phyloP scores from a whole-genome alignment of 2,329 filamentous ascomycete species.

The Ploettnerulaceae sp. region DNA sequence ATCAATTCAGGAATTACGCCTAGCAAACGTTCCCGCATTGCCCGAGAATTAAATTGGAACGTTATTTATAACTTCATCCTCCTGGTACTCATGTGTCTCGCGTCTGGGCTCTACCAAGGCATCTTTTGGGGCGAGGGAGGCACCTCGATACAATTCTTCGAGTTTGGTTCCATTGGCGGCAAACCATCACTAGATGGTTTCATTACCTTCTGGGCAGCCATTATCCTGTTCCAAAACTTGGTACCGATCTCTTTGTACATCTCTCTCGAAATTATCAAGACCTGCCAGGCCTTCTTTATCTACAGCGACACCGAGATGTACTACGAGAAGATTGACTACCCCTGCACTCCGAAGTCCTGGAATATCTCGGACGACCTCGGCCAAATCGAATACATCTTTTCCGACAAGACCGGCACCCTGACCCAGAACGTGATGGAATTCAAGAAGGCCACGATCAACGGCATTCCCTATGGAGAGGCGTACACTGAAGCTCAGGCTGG shows the following conservation, averaged over 20 bases:
- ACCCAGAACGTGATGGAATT: constrained; percentile 98
- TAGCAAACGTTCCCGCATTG: constrained; percentile 86
- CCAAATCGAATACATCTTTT: constrained; percentile 99
- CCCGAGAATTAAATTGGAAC: constrained; percentile 92
- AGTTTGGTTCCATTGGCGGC: constrained; percentile 76
- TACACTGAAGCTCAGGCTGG: constrained; percentile 96
- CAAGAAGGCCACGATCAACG: constrained; percentile 96
- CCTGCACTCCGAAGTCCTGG: constrained; percentile 96
- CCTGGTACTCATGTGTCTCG: constrained; percentile 81
- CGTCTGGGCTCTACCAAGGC: constrained; percentile 81
- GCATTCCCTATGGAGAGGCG: constrained; percentile 92
- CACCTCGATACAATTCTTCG: constrained; percentile 75
- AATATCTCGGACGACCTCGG: constrained; percentile 98
- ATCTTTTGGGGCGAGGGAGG: constrained; percentile 71
- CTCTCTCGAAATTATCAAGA: constrained; percentile 90
- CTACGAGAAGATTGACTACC: constrained; percentile 88
- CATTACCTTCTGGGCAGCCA: constrained; percentile 91
- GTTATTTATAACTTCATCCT: constrained; percentile 95
- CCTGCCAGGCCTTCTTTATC: constrained; percentile 92
- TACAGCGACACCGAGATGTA: constrained; percentile 97
- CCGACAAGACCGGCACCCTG: constrained; percentile 85
- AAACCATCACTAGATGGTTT: constrained; percentile 77
- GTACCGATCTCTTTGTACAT: constrained; percentile 98
- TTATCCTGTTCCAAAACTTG: constrained; percentile 98
- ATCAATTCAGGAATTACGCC: constrained; percentile 95